phyloP scores from a whole-genome alignment of 495 filamentous ascomycete genomes.

The Neurospora tetraspora region DNA sequence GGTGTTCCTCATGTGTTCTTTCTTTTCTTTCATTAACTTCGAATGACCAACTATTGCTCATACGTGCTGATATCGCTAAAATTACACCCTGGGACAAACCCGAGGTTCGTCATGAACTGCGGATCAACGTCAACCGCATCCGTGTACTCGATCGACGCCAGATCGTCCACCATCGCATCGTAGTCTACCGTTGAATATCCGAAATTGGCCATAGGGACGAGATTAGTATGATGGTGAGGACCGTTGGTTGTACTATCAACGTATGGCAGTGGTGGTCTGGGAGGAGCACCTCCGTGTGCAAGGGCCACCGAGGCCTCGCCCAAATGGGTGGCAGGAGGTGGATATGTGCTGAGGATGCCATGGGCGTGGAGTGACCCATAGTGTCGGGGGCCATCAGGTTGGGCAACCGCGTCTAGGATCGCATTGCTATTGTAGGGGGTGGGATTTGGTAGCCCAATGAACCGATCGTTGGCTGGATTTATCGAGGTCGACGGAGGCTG shows the following conservation, averaged over 20 bases:
- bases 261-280: neutral
- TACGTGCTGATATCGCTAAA: constrained; percentile 17
- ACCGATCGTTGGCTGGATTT: neutral
- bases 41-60: neutral
- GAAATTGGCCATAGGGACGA: neutral
- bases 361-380: neutral
- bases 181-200: constrained; percentile 26
- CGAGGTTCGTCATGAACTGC: constrained; percentile 46
- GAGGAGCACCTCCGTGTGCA: neutral
- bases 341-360: neutral
- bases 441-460: neutral
- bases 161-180: constrained; percentile 53
- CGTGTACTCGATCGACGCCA: constrained; percentile 51
- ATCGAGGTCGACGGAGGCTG: neutral
- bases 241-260: neutral
- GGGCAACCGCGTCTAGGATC: neutral
- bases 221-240: neutral
- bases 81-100: constrained; percentile 37
- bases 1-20: neutral
- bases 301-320: neutral
- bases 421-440: neutral
- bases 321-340: neutral
- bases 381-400: neutral
- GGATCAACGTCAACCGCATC: constrained; percentile 38
- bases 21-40: neutral